phyloP scores from a whole-genome alignment of 495 filamentous ascomycete genomes.

The Penicillium verhagenii region DNA sequence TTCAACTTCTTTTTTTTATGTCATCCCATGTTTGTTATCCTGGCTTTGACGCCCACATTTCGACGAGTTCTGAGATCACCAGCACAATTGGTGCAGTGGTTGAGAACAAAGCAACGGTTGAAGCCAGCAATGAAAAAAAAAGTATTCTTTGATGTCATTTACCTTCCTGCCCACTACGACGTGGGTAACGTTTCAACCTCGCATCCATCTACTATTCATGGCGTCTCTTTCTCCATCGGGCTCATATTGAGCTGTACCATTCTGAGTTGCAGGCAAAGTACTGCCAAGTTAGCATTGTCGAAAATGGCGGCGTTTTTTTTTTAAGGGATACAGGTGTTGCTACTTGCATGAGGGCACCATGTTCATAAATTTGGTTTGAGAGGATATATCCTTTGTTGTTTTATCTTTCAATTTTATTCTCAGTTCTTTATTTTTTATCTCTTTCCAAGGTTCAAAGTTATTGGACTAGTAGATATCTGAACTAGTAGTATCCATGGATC shows the following conservation, averaged over 20 bases:
- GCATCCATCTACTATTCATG: not conserved
- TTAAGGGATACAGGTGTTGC: not conserved
- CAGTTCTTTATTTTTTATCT: no score
- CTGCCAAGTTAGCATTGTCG: not conserved
- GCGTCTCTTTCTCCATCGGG: not conserved
- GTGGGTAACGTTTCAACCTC: not conserved
- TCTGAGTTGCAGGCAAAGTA: not conserved
- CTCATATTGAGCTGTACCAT: not conserved
- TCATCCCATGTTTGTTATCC: conserved; percentile 9
- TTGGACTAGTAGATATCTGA: no score
- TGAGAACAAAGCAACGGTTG: conserved; percentile 17
- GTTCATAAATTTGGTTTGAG: not conserved
- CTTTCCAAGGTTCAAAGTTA: no score
- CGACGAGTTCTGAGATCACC: conserved; percentile 18
- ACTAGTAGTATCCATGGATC: no score
- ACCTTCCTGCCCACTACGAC: not conserved
- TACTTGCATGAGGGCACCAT: not conserved
- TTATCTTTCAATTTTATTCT: no score
- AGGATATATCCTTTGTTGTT: not conserved
- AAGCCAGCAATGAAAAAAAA: conserved; percentile 19
- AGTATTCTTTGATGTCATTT: conserved; percentile 20
- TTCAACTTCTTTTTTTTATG: conserved; percentile 10
- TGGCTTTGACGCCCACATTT: conserved; percentile 8
- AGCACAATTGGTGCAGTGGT: conserved; percentile 13
- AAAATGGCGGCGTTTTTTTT: not conserved